These are phyloP conservation scores for Boeremia lycopersici DNA, from an alignment of 2,329 filamentous ascomycete genomes.

Conservation along the genomic window DNA sequence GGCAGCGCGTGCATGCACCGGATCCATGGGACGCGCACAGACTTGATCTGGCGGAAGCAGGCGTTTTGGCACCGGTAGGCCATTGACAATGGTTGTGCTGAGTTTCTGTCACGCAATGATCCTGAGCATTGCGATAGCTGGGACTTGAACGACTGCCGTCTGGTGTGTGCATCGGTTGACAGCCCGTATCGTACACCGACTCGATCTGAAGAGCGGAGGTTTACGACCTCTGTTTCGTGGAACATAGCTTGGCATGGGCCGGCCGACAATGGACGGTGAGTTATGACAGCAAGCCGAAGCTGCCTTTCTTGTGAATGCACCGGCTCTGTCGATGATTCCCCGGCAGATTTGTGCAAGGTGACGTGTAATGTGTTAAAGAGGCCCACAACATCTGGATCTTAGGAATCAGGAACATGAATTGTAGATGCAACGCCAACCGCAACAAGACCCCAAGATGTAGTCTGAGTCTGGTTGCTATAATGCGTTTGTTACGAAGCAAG, in stretches of 20 bases:
- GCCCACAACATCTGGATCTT: slow-evolving; percentile 1
- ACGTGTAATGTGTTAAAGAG: slow-evolving; percentile 10
- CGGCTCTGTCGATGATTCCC: not conserved
- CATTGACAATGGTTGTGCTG: slow-evolving; percentile 16
- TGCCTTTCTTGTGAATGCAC: slow-evolving; percentile 7
- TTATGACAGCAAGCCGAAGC: slow-evolving; percentile 11
- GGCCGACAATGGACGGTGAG: slow-evolving; percentile 5
- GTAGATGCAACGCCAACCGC: too few species aligned
- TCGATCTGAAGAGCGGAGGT: not conserved
- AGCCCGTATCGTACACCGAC: not conserved
- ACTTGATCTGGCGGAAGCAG: slow-evolving; percentile 45
- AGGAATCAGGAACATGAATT: too few species aligned
- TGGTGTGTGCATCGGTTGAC: not conserved
- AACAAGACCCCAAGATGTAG: too few species aligned
- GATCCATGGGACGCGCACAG: slow-evolving; percentile 38
- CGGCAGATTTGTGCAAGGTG: slow-evolving; percentile 16
- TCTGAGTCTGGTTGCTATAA: not conserved
- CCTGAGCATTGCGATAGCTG: not conserved
- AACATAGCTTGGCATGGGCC: not conserved
- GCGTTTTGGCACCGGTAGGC: slow-evolving; percentile 8
- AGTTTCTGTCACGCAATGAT: not conserved
- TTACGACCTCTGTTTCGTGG: not conserved
- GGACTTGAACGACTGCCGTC: not conserved
- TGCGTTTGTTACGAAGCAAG: not conserved
- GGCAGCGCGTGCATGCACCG: slow-evolving; percentile 33